Base-by-base conservation (phyloP, 2,329 filamentous ascomycete genomes). In the Colletotrichum tabaci region DNA sequence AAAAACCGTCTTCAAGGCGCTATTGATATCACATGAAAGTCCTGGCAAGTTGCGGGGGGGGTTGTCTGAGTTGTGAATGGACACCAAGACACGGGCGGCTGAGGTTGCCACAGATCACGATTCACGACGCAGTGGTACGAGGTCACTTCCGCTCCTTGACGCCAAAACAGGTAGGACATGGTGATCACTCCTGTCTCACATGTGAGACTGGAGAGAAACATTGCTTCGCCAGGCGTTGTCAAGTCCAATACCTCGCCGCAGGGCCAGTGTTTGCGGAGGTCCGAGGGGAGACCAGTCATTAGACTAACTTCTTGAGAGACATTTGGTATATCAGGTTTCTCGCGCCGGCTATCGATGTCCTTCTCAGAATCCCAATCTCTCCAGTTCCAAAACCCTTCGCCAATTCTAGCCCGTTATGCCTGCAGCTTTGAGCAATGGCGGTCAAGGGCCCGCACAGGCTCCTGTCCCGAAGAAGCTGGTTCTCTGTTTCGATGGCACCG, bases 401-500 rank as follows among this genome's bases (percentile, higher is more conserved):
- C 1, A 18, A 46, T 13, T 4, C 7, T 26, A 4, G 26, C n/a
- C n/a, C 5, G 10, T 46, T 13, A 61, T 65, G 52, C 42, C 50
- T 38, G 1, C 50, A 10, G n/a, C 40, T 10, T 12, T 56, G 38
- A 46, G 38, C 50, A 65, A 56, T 16, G 61, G 38, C 13, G 8
- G 23, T 13, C 50, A 23, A 4, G 4, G 9, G 15, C 12, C 38
- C 2, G 53, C n/a, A 12, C 18, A 21, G 3, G 12, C 23, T 6
- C 10, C 21, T 16, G 46, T 2, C 4, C 76, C 78, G 0, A 83
- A 80, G 75, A 85, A 85, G 73, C 80, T 87, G 18, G 77, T 87
- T 6, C 78, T 87, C 16, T 87, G 84, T 75, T 87, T 87, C 60
- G 85, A 87, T 68, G 85, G 85, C 42, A 87, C 85, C 1, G 85